Evolutionary conservation across 2,329 filamentous ascomycete species (phyloP).

Genomic region (Hypocrella siamensis): DNA sequence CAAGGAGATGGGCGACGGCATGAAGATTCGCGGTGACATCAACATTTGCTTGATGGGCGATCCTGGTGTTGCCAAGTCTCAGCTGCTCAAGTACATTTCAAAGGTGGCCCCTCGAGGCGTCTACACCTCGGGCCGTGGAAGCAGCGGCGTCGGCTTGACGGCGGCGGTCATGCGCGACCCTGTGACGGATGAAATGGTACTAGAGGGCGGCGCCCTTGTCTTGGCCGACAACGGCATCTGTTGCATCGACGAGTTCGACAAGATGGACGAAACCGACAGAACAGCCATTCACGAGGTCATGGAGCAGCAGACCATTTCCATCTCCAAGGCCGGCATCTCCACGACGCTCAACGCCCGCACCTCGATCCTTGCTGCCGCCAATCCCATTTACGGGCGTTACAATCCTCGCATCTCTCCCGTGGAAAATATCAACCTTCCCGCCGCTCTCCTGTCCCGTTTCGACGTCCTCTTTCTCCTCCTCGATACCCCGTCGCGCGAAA

Average conservation of each 20-base stretch:
- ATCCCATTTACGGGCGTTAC: constrained; percentile 94
- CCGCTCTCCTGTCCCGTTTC: constrained; percentile 89
- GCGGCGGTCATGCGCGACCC: constrained; percentile 74
- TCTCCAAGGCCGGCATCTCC: constrained; percentile 58
- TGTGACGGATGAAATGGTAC: constrained; percentile 71
- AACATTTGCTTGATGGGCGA: constrained; percentile 99
- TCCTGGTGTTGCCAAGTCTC: constrained; percentile 97
- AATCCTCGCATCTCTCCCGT: constrained; percentile 95
- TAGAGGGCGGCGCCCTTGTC: constrained; percentile 66
- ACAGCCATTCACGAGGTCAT: constrained; percentile 80
- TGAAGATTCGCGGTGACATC: constrained; percentile 97
- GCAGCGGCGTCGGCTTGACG: constrained; percentile 68
- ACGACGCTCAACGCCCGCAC: constrained; percentile 87
- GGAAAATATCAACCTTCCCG: constrained; percentile 98
- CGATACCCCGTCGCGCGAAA: constrained; percentile 79
- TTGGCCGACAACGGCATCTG: constrained; percentile 73
- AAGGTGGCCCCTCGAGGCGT: constrained; percentile 92
- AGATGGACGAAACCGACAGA: constrained; percentile 74
- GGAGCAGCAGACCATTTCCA: constrained; percentile 78
- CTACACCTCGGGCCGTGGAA: constrained; percentile 68
- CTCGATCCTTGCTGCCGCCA: constrained; percentile 88
- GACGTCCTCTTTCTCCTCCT: constrained; percentile 94
- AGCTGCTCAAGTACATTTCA: constrained; percentile 94
- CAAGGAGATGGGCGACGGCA: constrained; percentile 93
- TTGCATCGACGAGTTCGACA: constrained; percentile 79